Base-by-base conservation (phyloP, 805 yeast genomes). In the Cyberlindnera suaveolens region DNA sequence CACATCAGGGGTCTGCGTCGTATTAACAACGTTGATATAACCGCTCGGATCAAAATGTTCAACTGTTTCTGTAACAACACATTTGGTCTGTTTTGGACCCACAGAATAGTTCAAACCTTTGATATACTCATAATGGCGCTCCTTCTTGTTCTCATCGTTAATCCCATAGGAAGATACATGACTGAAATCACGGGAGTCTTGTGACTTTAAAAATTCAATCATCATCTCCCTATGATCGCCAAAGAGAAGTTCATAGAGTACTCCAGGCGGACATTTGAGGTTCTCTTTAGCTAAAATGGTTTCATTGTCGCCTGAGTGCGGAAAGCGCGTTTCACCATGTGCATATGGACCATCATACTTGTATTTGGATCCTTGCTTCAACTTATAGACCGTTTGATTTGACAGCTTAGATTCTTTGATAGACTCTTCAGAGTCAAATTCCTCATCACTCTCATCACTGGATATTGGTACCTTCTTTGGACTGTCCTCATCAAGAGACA, bases 31-130 rank as follows among this genome's bases (percentile, higher is more conserved):
- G 45, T 78, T 73, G 30, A 87, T 75, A 50, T 72, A 72, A 15
- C 70, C 68, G 5, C 74, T 66, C 40, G 70, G 67, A 54, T 85
- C 83, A 53, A 72, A 64, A 37, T 72, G 64, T 36, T 78, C 75
- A 17, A 85, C 69, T 0, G 71, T 66, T 52, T 89, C 96, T 3
- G 62, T 64, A 14, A 76, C 78, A n/a, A 65, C 46, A 59, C 95
- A 86, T 44, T 74, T 78, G 3, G 99, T 90, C 19, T 91, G 87
- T 54, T 87, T 89, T 11, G 99, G 99, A 0, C 99, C 99, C 31
- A 93, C 79, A 1, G 96, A 76, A 41, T 77, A 89, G 41, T 80
- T 78, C 44, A 93, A 70, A 1, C 83, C 87, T 62, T 86, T 86
- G 39, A 75, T 73, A 62, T 90, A 93, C 5, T 74, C 71, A 58